Percentiles rank a stretch among this genome's conserved stretches.
phyloP scores from a whole-genome alignment of 176 grass and related monocot species.

The Aegilops bicornis region DNA sequence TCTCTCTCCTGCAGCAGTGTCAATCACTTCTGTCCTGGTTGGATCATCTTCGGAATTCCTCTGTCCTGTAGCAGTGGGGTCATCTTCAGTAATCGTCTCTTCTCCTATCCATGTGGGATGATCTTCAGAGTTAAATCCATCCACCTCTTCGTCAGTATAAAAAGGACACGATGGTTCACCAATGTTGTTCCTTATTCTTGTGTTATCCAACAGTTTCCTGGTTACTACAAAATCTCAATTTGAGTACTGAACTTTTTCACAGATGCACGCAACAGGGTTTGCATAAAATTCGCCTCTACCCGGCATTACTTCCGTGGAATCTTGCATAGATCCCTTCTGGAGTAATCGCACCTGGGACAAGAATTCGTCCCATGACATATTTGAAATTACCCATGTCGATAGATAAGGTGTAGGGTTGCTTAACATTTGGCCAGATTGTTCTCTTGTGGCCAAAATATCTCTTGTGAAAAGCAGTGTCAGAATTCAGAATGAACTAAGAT shows the following conservation, averaged over 20 bases:
- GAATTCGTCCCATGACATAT: conserved; percentile 78
- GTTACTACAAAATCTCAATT: background rate
- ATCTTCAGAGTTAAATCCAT: conserved; percentile 43
- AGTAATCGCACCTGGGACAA: conserved; percentile 48
- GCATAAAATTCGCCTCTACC: conserved; percentile 83
- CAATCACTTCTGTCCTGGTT: background rate
- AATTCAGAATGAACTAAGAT: background rate
- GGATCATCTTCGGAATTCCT: conserved; percentile 38
- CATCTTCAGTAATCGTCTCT: conserved; percentile 8
- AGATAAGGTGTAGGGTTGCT: conserved; percentile 69
- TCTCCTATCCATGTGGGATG: conserved; percentile 9
- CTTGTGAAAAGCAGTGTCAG: conserved; percentile 38
- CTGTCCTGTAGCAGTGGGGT: conserved; percentile 7
- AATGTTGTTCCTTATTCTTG: background rate
- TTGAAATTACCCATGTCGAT: conserved; percentile 25
- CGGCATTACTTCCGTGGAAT: conserved; percentile 59
- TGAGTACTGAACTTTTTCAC: conserved; percentile 28
- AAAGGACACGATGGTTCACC: conserved; percentile 21
- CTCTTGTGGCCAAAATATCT: conserved; percentile 86
- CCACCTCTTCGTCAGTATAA: conserved; percentile 39
- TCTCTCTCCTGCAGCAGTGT: background rate
- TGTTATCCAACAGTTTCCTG: background rate
- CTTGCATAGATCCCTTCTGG: conserved; percentile 83
- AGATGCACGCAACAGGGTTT: conserved; percentile 70
- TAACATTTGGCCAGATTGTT: conserved; percentile 78